Evolutionary conservation across 345 rosid genomes (phyloP).

Genomic region (Eucalyptus shirleyi): DNA sequence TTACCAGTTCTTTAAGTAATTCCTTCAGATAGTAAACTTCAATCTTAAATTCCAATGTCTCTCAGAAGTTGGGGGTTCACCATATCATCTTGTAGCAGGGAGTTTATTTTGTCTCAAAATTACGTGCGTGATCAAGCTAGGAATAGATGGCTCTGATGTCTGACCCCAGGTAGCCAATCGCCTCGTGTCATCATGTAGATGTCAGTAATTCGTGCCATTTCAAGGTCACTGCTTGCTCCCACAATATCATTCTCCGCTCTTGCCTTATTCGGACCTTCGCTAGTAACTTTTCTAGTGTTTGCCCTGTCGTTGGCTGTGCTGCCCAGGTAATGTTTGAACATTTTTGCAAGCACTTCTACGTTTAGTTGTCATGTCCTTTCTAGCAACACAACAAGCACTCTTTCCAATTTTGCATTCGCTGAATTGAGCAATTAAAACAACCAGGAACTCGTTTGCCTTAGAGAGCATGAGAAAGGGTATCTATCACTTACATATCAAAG

Average conservation of each 20-base stretch:
- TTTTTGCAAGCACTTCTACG: not conserved
- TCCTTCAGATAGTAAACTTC: not conserved
- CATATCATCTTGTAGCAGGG: not conserved
- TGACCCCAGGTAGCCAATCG: not conserved
- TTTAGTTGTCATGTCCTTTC: not conserved
- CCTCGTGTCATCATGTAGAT: not conserved
- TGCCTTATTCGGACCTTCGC: not conserved
- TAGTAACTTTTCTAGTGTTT: not conserved
- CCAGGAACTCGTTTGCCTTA: not conserved
- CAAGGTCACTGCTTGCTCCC: not conserved
- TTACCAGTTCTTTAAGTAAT: not conserved
- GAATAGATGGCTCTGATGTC: not conserved
- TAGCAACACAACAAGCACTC: not conserved
- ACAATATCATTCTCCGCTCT: not conserved
- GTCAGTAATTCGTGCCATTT: not conserved
- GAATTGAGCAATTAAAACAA: not conserved
- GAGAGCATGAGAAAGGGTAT: not conserved
- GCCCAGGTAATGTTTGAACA: not conserved
- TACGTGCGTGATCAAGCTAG: not conserved
- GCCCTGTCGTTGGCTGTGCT: not conserved
- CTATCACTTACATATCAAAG: conserved; percentile 39
- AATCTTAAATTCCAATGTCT: not conserved
- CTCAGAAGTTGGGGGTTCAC: not conserved
- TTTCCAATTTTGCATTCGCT: not conserved
- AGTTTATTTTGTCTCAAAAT: not conserved